Percentiles rank a stretch among this genome's conserved stretches.
These are phyloP conservation scores for Lentinula raphanica DNA, from an alignment of 768 basidiomycete species.

Conservation along the genomic window DNA sequence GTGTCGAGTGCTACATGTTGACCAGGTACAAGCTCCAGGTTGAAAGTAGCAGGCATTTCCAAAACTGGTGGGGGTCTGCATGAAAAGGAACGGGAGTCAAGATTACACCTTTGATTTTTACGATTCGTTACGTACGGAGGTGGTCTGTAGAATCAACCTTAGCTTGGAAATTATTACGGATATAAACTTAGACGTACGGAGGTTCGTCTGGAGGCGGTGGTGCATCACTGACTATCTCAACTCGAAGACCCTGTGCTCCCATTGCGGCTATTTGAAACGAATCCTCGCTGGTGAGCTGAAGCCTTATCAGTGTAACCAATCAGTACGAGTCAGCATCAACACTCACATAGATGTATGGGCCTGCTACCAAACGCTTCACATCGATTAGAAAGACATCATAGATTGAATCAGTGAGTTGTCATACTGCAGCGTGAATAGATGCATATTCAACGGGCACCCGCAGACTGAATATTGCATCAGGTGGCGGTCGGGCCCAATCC, in stretches of 20 bases:
- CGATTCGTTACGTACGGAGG: conserved; percentile 49
- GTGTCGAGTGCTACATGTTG: conserved; percentile 79
- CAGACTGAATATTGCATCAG: conserved; percentile 68
- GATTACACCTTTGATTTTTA: no score
- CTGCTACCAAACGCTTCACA: conserved; percentile 66
- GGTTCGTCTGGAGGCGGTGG: conserved; percentile 83
- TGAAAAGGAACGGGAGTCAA: conserved; percentile 13
- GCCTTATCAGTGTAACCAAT: conserved; percentile 11
- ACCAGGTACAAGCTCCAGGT: conserved; percentile 73
- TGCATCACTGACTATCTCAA: conserved; percentile 81
- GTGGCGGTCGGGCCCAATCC: conserved; percentile 85
- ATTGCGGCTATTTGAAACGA: conserved; percentile 86
- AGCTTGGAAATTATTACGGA: background rate
- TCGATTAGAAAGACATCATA: conserved; percentile 16
- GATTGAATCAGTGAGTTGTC: conserved; percentile 21
- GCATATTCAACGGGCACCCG: conserved; percentile 87
- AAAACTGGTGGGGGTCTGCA: conserved; percentile 57
- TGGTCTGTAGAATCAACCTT: conserved; percentile 23
- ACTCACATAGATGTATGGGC: conserved; percentile 79
- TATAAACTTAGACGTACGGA: conserved; percentile 47
- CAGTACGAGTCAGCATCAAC: conserved; percentile 8
- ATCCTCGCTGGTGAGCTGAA: conserved; percentile 75
- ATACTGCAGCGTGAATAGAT: conserved; percentile 76
- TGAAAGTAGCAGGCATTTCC: conserved; percentile 85
- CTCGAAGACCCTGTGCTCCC: conserved; percentile 75